Base-by-base conservation (phyloP, 495 filamentous ascomycete species). In the Hypoxylon fuscum region DNA sequence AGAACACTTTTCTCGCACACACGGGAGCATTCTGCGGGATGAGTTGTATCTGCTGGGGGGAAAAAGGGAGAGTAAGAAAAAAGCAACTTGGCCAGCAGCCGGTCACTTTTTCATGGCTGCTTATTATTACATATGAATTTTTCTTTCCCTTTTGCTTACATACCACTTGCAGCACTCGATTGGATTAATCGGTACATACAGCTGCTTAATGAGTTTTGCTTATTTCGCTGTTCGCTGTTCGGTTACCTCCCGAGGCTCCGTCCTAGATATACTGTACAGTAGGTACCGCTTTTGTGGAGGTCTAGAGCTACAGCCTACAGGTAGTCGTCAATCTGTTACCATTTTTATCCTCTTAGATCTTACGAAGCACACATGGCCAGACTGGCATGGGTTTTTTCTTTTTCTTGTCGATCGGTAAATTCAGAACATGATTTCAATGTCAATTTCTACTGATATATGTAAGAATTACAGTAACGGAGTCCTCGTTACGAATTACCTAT, bases 281-380 rank as follows among this genome's bases (percentile, higher is more conserved):
- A 48, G 12, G 25, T 40, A 46, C 32, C 32, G 22, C 17, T 40
- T 46, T 40, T 59, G 56, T 60, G 31, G 40, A 43, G 44, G 43
- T 45, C 42, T 59, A 45, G 49, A 51, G 34, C 29, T 31, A n/a
- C n/a, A n/a, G n/a, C n/a, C n/a, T n/a, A n/a, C n/a, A n/a, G n/a
- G n/a, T n/a, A 50, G 29, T 57, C 40, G 57, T 66, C 25, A 57
- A 66, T 66, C 57, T 60, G 52, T 58, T 57, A 23, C 63, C 52
- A 47, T 52, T 52, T 56, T 66, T 51, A 53, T 47, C 52, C 18
- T 46, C 21, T 41, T 15, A 66, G 63, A 62, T 66, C 57, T 62
- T 54, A 34, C 40, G 18, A 43, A 44, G 23, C 48, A 35, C 55
- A 56, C 62, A 66, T 66, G 62, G 53, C 53, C 17, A 53, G 34